phyloP scores from a whole-genome alignment of 176 grass and related monocot genomes.

The Rhynchospora tenuis region DNA sequence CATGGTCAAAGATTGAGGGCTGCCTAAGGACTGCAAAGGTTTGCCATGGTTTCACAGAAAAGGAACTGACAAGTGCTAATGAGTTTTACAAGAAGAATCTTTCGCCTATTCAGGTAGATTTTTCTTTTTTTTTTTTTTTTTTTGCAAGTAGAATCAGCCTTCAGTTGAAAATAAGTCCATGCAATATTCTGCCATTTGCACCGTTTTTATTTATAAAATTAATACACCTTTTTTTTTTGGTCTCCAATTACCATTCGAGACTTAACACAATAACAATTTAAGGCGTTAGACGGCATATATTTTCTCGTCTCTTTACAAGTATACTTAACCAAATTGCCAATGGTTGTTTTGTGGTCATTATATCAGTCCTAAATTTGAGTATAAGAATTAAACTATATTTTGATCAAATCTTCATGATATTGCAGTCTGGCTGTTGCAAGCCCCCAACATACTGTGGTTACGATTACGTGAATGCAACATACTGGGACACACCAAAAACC shows the following conservation, averaged over 20 bases:
- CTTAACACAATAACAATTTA: neutral
- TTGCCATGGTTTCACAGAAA: slow-evolving; percentile 29
- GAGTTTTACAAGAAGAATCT: slow-evolving; percentile 50
- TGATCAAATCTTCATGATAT: neutral
- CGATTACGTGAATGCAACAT: slow-evolving; percentile 44
- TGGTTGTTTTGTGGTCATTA: neutral
- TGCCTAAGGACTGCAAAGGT: slow-evolving; percentile 45
- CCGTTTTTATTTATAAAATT: neutral
- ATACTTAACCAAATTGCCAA: neutral
- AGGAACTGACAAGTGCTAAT: slow-evolving; percentile 29
- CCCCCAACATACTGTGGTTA: slow-evolving; percentile 66
- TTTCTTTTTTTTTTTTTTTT: neutral
- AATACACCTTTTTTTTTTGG: neutral
- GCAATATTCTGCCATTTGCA: neutral
- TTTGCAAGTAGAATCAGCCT: neutral
- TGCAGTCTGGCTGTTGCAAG: slow-evolving; percentile 76
- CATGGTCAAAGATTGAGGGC: slow-evolving; percentile 49
- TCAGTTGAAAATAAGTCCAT: neutral
- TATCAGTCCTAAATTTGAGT: neutral
- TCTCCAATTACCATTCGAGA: neutral
- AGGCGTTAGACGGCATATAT: neutral
- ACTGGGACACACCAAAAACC: slow-evolving; percentile 26
- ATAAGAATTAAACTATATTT: neutral
- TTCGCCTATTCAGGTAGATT: slow-evolving; percentile 53
- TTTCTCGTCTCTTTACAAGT: neutral